These are phyloP conservation scores for Penicillium goetzii DNA, from an alignment of 495 filamentous ascomycete genomes.

Conservation along the genomic window DNA sequence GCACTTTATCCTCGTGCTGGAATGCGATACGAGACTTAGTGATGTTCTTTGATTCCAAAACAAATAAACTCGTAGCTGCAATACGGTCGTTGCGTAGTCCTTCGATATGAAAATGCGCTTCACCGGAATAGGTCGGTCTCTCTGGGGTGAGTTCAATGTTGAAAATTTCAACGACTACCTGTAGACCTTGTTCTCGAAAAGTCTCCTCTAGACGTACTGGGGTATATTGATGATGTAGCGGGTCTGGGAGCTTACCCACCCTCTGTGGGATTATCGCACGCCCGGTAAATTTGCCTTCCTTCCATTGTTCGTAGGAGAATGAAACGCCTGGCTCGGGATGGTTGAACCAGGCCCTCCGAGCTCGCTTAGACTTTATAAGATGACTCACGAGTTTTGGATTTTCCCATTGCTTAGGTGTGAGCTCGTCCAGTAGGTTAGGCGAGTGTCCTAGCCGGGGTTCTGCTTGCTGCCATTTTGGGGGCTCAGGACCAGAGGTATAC, in stretches of 20 bases:
- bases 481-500: background rate
- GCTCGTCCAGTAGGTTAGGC: background rate
- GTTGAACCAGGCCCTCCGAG: background rate
- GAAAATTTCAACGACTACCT: background rate
- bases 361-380: background rate
- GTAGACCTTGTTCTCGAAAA: background rate
- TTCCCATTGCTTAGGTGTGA: background rate
- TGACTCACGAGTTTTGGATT: background rate
- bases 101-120: background rate
- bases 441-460: background rate
- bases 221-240: background rate
- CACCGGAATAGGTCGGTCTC: slow-evolving; percentile 3
- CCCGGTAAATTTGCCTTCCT: background rate
- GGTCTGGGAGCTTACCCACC: background rate
- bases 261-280: background rate
- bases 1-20: background rate
- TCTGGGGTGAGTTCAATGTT: background rate
- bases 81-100: slow-evolving; percentile 11
- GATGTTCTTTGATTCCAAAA: background rate
- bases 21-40: background rate
- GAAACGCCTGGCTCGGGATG: background rate
- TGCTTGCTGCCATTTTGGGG: background rate
- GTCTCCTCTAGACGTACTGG: background rate
- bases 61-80: slow-evolving; percentile 5
- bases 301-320: background rate